Evolutionary conservation across 495 filamentous ascomycete species (phyloP).

Genomic region (Hypomontagnella submonticulosa): DNA sequence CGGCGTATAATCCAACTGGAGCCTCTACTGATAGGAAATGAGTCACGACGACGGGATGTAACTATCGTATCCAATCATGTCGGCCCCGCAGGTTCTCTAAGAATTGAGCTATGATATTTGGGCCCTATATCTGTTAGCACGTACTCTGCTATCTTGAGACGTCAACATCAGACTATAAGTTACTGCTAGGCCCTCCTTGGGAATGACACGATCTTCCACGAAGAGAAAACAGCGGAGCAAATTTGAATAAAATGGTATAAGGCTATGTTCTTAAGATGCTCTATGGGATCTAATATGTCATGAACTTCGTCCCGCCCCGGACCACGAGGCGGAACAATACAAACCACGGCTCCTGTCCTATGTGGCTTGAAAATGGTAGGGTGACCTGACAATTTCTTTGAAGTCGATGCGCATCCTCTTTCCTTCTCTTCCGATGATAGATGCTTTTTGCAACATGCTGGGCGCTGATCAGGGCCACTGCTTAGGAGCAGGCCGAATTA

Average conservation of each 20-base stretch:
- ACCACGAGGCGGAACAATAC: constrained; percentile 21
- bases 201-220: too few relatives aligned
- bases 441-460: constrained; percentile 35
- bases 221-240: background rate
- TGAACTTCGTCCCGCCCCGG: constrained; percentile 30
- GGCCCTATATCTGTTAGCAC: too few relatives aligned
- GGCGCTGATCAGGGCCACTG: constrained; percentile 13
- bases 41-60: too few relatives aligned
- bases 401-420: constrained; percentile 26
- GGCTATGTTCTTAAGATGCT: constrained; percentile 44
- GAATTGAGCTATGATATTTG: too few relatives aligned
- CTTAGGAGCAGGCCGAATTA: constrained; percentile 27
- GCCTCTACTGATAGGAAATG: too few relatives aligned
- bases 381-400: constrained; percentile 43
- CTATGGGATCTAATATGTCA: constrained; percentile 44
- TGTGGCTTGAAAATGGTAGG: constrained; percentile 35
- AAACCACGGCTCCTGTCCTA: constrained; percentile 37
- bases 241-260: constrained; percentile 26
- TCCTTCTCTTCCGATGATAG: constrained; percentile 8
- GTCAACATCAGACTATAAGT: too few relatives aligned
- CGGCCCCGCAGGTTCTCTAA: too few relatives aligned
- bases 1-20: too few relatives aligned
- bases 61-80: too few relatives aligned
- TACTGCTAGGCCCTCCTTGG: too few relatives aligned
- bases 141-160: too few relatives aligned